Base-by-base conservation (phyloP, 2,329 filamentous ascomycete species). In the Claviceps spartinae region DNA sequence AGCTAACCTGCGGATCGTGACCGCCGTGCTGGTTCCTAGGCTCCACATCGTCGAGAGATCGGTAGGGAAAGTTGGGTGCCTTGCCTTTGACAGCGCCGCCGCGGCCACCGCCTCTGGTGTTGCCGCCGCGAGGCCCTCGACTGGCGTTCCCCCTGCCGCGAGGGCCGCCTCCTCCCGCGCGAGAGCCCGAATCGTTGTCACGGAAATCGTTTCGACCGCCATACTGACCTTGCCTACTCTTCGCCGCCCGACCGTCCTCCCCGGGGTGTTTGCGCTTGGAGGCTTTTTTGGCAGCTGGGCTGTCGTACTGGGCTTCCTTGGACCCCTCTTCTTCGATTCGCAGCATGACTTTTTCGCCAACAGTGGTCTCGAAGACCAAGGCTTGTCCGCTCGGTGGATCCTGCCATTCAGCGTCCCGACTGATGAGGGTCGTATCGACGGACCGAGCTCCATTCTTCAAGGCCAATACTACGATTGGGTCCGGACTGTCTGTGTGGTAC, bases 301-400 rank as follows among this genome's bases (percentile, higher is more conserved):
- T 78, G 59, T 86, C 81, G 61, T 81, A 82, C 55, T 81, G 77
- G 56, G 78, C 79, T 60, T 85, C 81, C 24, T 69, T 67, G 2
- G 72, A 69, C 49, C 81, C 70, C 56, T 91, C 86, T 50, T 82
- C 74, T 65, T 95, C 88, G 47, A 97, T 83, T 1, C 86, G 79
- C 49, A 97, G 69, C 56, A 93, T 75, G 16, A 88, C 80, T 70
- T 94, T 95, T 69, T 97, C 90, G 18, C 86, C 86, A 1, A 97
- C 87, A 0, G 80, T 81, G 1, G 86, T 89, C 56, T 94, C 87
- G 60, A 97, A 89, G 5, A 81, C 76, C 61, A 90, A 81, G 0
- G 81, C 76, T 60, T 86, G 80, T 7, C 88, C 82, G 5, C 78
- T 72, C 0, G 84, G 70, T 3, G 95, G 75, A 4, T 87, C 81